Evolutionary conservation across 495 filamentous ascomycete genomes (phyloP).

Genomic region (Staphylotrichum tortipilum): DNA sequence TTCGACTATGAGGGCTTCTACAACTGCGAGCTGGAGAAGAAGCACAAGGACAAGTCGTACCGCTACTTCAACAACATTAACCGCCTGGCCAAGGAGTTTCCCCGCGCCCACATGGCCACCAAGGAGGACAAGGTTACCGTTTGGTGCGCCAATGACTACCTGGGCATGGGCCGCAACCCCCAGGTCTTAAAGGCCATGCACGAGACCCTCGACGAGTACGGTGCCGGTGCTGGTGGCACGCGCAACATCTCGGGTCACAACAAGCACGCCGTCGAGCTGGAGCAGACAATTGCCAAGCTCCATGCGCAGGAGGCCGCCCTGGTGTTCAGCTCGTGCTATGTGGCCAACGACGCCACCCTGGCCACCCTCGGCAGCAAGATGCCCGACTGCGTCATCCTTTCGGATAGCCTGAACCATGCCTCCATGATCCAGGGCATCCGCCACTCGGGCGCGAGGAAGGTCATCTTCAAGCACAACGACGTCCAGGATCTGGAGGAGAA

Average conservation of each 20-base stretch:
- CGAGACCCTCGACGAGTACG: constrained; percentile 86
- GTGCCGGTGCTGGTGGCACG: constrained; percentile 90
- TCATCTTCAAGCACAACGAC: constrained; percentile 99
- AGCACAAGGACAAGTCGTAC: constrained; percentile 99
- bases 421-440: constrained; percentile 99
- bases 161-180: constrained; percentile 91
- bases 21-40: constrained; percentile 81
- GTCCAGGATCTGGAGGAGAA: constrained; percentile 82
- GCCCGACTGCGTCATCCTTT: constrained; percentile 91
- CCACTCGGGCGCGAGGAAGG: constrained; percentile 89
- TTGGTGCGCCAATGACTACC: constrained; percentile 98
- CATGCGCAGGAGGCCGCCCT: constrained; percentile 85
- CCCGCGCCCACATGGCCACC: constrained; percentile 80
- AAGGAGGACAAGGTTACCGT: constrained; percentile 88
- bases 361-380: constrained; percentile 93
- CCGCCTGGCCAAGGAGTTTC: constrained; percentile 90
- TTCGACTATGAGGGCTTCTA: constrained; percentile 95
- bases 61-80: constrained; percentile 99
- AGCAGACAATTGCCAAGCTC: constrained; percentile 76
- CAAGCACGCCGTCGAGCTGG: constrained; percentile 79
- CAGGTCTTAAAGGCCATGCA: constrained; percentile 89
- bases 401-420: constrained; percentile 91
- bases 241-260: constrained; percentile 98
- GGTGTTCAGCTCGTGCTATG: constrained; percentile 94
- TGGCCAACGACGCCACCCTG: constrained; percentile 95